Evolutionary conservation across 352 stramenopile genomes (phyloP), one percentile per base, ranked within the genome.

Genomic region (Pythium grandisporangium): DNA sequence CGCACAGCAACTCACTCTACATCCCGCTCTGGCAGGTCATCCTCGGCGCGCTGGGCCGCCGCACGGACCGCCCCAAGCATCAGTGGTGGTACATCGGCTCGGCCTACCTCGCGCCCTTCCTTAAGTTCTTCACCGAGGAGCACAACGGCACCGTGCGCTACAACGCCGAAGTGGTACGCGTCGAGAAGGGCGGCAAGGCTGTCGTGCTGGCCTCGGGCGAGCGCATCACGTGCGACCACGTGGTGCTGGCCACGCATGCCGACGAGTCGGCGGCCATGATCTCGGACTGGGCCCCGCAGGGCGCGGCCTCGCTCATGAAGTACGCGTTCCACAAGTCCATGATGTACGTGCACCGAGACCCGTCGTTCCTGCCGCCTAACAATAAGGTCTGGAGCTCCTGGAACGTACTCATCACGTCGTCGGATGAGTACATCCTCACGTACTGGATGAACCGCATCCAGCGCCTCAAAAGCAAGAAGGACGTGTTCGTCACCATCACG

Each of bases 371-470:
- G 42, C 71, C 76, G 36, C 63, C 62, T 7, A 74, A 76, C 39
- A 78, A 84, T 55, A 86, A 82, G 50, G 66, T 83, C 32, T 92
- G 79, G 79, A 84, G 66, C 59, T 75, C 55, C 43, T 93, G 79
- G 79, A 93, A 93, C 53, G 79, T 93, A 43, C 66, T 81, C 48
- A 93, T 93, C 55, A 88, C 75, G 26, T 59, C 80, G 39, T 64
- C 81, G 52, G 77, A 93, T 23, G 60, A 87, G 66, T 93, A 93
- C 63, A 67, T 93, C 29, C 39, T 93, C 19, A 93, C 79, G 39
- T 93, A 93, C 68, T 93, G 79, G 79, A 93, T 93, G 72, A 90
- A 93, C 63, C 76, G 79, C 44, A 90, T 93, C 50, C 79, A 93
- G 61, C 70, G 74, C 44, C 66, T 93, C 34, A 83, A 85, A 58